Percentiles rank a stretch among this genome's conserved stretches.
Conservation (phyloP, 2,329 filamentous ascomycete species). For the Cladosporium sp. region DNA sequence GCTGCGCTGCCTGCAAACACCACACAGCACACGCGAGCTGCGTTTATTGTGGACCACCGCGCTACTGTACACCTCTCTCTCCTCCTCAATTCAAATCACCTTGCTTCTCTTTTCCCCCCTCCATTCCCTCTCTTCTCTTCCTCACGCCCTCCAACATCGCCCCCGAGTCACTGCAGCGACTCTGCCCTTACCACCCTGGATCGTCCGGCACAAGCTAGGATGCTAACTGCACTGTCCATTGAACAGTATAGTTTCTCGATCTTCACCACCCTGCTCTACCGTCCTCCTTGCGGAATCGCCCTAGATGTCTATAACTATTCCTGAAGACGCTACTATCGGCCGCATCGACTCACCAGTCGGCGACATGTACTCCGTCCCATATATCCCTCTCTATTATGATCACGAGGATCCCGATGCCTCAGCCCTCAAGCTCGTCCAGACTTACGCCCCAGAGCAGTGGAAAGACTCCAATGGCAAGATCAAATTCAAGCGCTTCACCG, state of each 20-base stretch:
- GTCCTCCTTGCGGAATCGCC: slow-evolving; percentile 22
- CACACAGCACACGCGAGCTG: slow-evolving; percentile 9
- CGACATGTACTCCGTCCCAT: slow-evolving; percentile 33
- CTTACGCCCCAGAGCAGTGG: slow-evolving; percentile 79
- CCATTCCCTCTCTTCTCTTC: background rate
- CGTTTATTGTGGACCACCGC: slow-evolving; percentile 13
- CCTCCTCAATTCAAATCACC: background rate
- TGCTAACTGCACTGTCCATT: slow-evolving; percentile 22
- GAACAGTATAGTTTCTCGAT: slow-evolving; percentile 22
- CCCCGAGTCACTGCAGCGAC: slow-evolving; percentile 3
- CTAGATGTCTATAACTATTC: slow-evolving; percentile 24
- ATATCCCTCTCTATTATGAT: slow-evolving; percentile 78
- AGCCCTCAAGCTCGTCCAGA: slow-evolving; percentile 75
- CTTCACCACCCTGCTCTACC: slow-evolving; percentile 21
- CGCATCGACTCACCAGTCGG: slow-evolving; percentile 38
- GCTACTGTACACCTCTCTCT: background rate
- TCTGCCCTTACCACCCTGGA: slow-evolving; percentile 2
- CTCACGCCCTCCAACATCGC: background rate
- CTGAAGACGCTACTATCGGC: slow-evolving; percentile 24
- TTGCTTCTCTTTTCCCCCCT: slow-evolving; percentile 2
- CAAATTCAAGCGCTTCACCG: slow-evolving; percentile 88
- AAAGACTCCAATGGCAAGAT: slow-evolving; percentile 67
- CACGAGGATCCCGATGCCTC: slow-evolving; percentile 75
- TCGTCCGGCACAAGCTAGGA: slow-evolving; percentile 17
- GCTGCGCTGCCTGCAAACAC: background rate